Evolutionary conservation across 805 yeast species (phyloP).

Genomic region (Starmerella sirachaensis): DNA sequence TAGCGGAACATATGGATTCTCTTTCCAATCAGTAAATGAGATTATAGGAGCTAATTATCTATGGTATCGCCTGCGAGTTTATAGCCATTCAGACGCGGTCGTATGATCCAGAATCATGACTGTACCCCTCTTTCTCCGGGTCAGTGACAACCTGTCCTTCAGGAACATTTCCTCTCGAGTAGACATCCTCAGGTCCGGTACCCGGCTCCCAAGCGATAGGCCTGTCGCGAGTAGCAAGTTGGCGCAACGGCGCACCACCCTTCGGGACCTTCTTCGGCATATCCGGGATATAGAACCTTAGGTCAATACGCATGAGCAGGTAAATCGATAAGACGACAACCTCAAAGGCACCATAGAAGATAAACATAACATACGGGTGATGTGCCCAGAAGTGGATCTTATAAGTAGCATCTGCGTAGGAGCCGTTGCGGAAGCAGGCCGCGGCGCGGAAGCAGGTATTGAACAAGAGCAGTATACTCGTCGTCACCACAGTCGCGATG

Average conservation of each 20-base stretch:
- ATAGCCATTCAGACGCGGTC: too few relatives aligned
- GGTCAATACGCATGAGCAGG: slow-evolving; percentile 54
- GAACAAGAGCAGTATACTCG: slow-evolving; percentile 21
- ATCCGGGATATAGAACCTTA: slow-evolving; percentile 73
- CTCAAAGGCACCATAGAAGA: slow-evolving; percentile 60
- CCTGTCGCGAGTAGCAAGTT: slow-evolving; percentile 1
- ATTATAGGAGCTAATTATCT: too few relatives aligned
- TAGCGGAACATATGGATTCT: too few relatives aligned
- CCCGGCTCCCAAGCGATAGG: slow-evolving; percentile 13
- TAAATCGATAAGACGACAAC: slow-evolving; percentile 44
- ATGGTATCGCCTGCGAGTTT: too few relatives aligned
- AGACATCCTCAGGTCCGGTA: too few relatives aligned
- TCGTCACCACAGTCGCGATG: slow-evolving; percentile 26
- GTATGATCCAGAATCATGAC: slow-evolving; percentile 3
- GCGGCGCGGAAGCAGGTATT: slow-evolving; percentile 28
- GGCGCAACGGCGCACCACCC: slow-evolving; percentile 3
- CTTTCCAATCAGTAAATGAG: too few relatives aligned
- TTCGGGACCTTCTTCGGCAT: slow-evolving; percentile 15
- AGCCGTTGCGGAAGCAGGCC: slow-evolving; percentile 22
- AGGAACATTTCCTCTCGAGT: too few relatives aligned
- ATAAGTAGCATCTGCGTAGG: slow-evolving; percentile 9
- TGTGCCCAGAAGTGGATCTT: slow-evolving; percentile 34
- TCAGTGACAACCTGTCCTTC: slow-evolving; percentile 1
- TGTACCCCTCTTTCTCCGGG: slow-evolving; percentile 1
- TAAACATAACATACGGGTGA: slow-evolving; percentile 49